Percentiles rank a stretch among this genome's conserved stretches.
These are phyloP conservation scores for Zygoascus tannicola DNA, from an alignment of 805 yeast species.

Conservation along the genomic window DNA sequence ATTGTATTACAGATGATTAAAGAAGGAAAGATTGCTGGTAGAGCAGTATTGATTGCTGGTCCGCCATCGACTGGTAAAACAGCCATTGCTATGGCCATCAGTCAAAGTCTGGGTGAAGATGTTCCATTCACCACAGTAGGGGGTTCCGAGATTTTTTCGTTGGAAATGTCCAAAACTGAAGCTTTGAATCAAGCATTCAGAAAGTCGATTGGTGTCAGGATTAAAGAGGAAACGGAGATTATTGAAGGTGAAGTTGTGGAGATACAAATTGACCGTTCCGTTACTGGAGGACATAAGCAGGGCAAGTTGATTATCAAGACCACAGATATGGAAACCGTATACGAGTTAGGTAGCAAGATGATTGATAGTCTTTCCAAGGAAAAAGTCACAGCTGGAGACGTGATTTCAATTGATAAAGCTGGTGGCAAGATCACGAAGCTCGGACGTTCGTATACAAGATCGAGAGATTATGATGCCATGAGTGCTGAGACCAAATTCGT, in stretches of 20 bases:
- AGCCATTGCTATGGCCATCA: conserved; percentile 87
- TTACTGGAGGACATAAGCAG: conserved; percentile 97
- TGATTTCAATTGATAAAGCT: conserved; percentile 89
- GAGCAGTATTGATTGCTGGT: conserved; percentile 92
- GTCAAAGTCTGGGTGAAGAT: conserved; percentile 44
- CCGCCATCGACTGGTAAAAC: conserved; percentile 99
- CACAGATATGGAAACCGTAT: conserved; percentile 97
- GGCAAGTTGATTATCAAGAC: conserved; percentile 96
- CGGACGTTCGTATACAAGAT: conserved; percentile 92
- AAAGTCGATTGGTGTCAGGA: conserved; percentile 88
- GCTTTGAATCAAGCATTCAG: conserved; percentile 94
- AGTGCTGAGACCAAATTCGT: conserved; percentile 97
- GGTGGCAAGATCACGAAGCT: conserved; percentile 88
- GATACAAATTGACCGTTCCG: conserved; percentile 83
- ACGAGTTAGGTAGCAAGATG: conserved; percentile 91
- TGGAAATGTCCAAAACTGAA: conserved; percentile 91
- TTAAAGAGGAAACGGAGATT: conserved; percentile 93
- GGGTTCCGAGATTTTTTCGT: conserved; percentile 86
- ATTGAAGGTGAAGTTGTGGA: conserved; percentile 99
- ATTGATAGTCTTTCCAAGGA: conserved; percentile 90
- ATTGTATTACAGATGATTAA: conserved; percentile 87
- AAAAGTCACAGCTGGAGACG: conserved; percentile 95
- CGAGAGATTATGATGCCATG: conserved; percentile 97
- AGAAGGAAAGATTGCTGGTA: conserved; percentile 91
- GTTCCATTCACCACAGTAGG: conserved; percentile 95